Base-by-base conservation (phyloP, 768 basidiomycete genomes). In the Amyloporia xantha region DNA sequence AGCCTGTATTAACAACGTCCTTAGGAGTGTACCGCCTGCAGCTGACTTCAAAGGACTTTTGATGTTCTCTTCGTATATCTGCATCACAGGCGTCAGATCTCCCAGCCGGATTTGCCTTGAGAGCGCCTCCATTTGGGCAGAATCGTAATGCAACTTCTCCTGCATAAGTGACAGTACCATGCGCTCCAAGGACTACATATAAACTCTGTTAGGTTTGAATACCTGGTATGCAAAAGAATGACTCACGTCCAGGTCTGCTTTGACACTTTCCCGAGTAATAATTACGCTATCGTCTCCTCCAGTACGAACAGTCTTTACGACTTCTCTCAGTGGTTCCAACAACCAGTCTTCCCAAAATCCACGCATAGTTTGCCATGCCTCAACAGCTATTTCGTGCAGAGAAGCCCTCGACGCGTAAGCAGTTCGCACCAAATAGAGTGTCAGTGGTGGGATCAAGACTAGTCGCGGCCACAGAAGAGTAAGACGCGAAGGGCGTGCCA, bases 1-100 rank as follows among this genome's bases (percentile, higher is more conserved):
- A 0, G 97, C 77, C 61, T 97, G 95, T 25, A 99, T 84, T 54
- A 98, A 83, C 41, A 92, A 68, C 1, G 89, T 82, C 24, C 95
- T 77, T 15, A 97, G 70, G 6, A 98, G 71, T 12, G 83, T 86
- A 3, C 95, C 95, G 5, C 75, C 69, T 3, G 97, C 52, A 4
- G 84, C 89, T 17, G 88, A 91, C 57, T 78, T 83, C 40, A 97
- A 57, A 0, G 95, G 95, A n/a, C 70, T 78, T 62, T 84, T 84
- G 68, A 98, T 90, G 58, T 97, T 92, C 52, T 86, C 79, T 68
- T 98, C 95, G 60, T 95, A 97, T 4, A 93, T 76, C 60, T 83
- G 71, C 52, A 95, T 75, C 4, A 97, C 84, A 15, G 91, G 77
- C 2, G 91, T 92, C 52, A 97, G 71, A 64, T 97, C 91, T 0